Conservation (phyloP, 805 yeast genomes). For the Helenozyma rhizophorensis region DNA sequence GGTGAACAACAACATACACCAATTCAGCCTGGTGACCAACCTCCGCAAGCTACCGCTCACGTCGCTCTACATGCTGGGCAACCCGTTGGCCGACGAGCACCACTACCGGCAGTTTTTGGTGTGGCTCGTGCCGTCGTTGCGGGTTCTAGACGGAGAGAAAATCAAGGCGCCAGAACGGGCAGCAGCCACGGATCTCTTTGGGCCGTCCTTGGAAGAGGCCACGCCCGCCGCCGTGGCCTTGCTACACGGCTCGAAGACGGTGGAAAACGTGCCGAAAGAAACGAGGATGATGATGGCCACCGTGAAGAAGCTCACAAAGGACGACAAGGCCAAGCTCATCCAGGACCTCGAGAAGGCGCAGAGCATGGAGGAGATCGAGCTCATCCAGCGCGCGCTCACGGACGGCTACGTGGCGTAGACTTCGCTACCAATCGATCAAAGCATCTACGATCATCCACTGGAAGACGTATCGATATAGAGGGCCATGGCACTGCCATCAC, state of each 20-base stretch:
- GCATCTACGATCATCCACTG: too few species aligned
- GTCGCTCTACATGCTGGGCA: constrained; percentile 51
- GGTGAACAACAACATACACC: constrained; percentile 45
- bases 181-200: constrained; percentile 42
- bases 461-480: too few species aligned
- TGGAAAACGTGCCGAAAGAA: constrained; percentile 15
- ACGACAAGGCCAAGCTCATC: constrained; percentile 49
- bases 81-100: constrained; percentile 47
- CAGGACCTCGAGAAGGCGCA: constrained; percentile 57
- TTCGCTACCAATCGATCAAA: too few species aligned
- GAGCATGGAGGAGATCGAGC: constrained; percentile 68
- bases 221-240: constrained; percentile 27
- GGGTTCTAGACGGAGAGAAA: constrained; percentile 63
- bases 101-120: constrained; percentile 59
- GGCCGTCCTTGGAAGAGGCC: constrained; percentile 10
- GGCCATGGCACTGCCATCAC: too few species aligned
- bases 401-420: constrained; percentile 11
- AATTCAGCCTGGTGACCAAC: constrained; percentile 35
- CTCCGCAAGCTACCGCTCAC: constrained; percentile 7
- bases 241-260: constrained; percentile 7
- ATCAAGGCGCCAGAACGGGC: constrained; percentile 53
- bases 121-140: constrained; percentile 59
- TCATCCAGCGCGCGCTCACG: constrained; percentile 44
- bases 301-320: constrained; percentile 43
- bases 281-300: constrained; percentile 31